These are phyloP conservation scores for Lyophyllum semitale DNA, from an alignment of 768 basidiomycete species.

Conservation along the genomic window DNA sequence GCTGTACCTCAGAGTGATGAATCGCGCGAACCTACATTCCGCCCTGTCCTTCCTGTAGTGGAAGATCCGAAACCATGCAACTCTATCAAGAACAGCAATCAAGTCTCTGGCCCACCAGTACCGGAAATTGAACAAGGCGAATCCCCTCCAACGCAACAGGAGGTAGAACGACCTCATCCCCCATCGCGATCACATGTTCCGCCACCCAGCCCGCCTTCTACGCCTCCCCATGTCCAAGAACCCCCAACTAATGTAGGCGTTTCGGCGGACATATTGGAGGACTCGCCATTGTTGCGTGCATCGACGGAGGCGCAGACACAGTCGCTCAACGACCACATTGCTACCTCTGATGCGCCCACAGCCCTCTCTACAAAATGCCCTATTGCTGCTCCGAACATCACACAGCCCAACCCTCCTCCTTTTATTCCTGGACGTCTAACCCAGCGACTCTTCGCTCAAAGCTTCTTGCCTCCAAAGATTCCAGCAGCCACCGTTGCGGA, in stretches of 20 bases:
- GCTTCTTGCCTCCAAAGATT: slow-evolving; percentile 10
- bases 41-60: slow-evolving; percentile 32
- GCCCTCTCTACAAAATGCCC: neutral
- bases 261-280: neutral
- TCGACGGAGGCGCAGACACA: neutral
- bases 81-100: slow-evolving; percentile 19
- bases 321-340: neutral
- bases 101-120: slow-evolving; percentile 15
- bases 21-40: slow-evolving; percentile 47
- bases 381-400: neutral
- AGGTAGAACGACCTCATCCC: slow-evolving; percentile 20
- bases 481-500: neutral
- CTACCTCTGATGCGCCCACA: neutral
- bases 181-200: slow-evolving; percentile 17
- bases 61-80: slow-evolving; percentile 23
- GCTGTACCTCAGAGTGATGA: slow-evolving; percentile 35
- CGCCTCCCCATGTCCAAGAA: neutral
- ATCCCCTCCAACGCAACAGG: slow-evolving; percentile 17
- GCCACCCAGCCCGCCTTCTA: slow-evolving; percentile 35
- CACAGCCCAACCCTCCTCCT: neutral
- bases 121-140: slow-evolving; percentile 27
- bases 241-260: neutral
- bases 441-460: slow-evolving; percentile 15
- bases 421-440: slow-evolving; percentile 13
- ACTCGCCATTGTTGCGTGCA: neutral